Evolutionary conservation across 768 basidiomycete species (phyloP).

Genomic region (Boletus edulis): DNA sequence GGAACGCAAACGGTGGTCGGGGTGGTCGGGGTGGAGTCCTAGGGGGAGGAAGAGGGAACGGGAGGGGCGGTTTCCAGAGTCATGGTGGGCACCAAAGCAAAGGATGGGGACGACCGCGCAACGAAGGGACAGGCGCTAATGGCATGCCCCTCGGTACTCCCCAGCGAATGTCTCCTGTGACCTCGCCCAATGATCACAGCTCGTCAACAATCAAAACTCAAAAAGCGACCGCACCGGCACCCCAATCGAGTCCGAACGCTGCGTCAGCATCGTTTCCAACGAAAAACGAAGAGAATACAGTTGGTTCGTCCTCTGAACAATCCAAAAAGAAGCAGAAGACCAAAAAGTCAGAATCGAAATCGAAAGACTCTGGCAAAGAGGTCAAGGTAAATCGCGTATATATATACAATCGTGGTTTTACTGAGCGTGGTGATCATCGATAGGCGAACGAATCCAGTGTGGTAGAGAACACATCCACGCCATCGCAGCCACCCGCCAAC

Average conservation of each 20-base stretch:
- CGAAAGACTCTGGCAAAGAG: conserved; percentile 4
- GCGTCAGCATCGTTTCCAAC: background rate
- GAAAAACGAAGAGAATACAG: conserved; percentile 1
- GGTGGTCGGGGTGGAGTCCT: conserved; percentile 9
- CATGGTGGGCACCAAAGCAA: conserved; percentile 23
- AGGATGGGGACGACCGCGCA: conserved; percentile 22
- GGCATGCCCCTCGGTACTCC: conserved; percentile 69
- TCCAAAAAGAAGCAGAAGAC: conserved; percentile 20
- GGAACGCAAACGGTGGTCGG: conserved; percentile 7
- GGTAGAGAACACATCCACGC: background rate
- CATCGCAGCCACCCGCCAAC: background rate
- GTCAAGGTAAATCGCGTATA: conserved; percentile 15
- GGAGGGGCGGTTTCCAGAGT: conserved; percentile 32
- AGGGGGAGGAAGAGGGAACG: conserved; percentile 32
- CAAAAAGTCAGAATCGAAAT: conserved; percentile 11
- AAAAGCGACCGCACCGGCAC: background rate
- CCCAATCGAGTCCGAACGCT: background rate
- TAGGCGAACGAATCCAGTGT: conserved; percentile 2
- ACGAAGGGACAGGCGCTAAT: conserved; percentile 60
- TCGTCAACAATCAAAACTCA: background rate
- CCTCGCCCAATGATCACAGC: conserved; percentile 19
- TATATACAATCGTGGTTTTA: background rate
- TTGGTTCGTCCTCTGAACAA: background rate
- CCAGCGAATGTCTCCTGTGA: conserved; percentile 44
- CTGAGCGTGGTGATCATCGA: conserved; percentile 2